Evolutionary conservation across 2,329 filamentous ascomycete species (phyloP), one percentile per base, ranked within the genome.

Genomic region (Penicillium brevicompactum): DNA sequence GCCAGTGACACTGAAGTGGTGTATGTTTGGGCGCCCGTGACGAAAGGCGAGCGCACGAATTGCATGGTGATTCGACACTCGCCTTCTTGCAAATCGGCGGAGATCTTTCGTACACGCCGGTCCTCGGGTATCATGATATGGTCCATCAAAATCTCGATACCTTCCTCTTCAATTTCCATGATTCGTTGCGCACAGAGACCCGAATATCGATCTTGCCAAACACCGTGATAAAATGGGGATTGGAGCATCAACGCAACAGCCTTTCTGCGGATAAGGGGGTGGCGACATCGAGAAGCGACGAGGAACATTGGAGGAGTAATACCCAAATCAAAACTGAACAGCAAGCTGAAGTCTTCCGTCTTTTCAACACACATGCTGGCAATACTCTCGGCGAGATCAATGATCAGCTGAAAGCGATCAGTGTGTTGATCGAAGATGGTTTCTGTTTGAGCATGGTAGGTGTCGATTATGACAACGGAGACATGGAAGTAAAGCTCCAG

Each of bases 171-270:
- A 13, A 55, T 11, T 13, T 55, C 52, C 7, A 46, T 24, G 8
- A 55, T 55, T 13, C 52, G 31, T 37, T 49, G 52, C 1, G 46
- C 46, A 50, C 52, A 55, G 34, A 50, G 52, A 8, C 52, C 52
- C 2, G 52, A 50, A 30, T 55, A 55, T 22, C 32, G 52, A 50
- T 55, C 52, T 6, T 34, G 42, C 52, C 52, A 55, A n/a, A 22
- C 41, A 34, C 52, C 52, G 6, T 50, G 52, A 18, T 55, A 55
- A 4, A 46, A 32, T 1, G 41, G 18, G 2, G 46, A 55, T 4
- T 50, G n/a, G 2, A 55, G 24, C 46, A 50, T 55, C 42, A 55
- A 14, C 2, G 40, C 24, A 7, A 50, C 41, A 1, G 52, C 52
- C 11, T 45, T 50, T 14, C 52, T 24, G 4, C 52, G 24, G 3